Base-by-base conservation (phyloP, 1,139 yeast species). In the Lodderomyces orthopsilosis region DNA sequence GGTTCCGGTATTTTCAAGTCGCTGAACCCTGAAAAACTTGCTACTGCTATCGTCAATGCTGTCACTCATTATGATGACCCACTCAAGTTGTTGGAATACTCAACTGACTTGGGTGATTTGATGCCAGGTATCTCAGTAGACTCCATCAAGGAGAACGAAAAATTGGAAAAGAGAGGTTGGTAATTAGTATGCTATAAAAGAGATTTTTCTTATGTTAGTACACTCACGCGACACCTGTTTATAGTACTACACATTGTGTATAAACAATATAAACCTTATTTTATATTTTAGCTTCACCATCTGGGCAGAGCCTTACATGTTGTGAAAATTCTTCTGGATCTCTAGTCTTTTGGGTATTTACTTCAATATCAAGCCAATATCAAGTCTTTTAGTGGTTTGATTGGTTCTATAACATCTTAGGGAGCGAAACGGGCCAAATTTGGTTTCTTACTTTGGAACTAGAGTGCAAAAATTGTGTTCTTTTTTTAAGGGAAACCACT, bases 1-100 rank as follows among this genome's bases (percentile, higher is more conserved):
- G 95, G 95, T n/a, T 83, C 90, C 7, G 95, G 95, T 38, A 87
- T 87, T 52, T 87, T 87, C 77, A 82, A 83, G 62, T 81, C 88
- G 38, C 73, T 76, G 49, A 78, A 86, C 65, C 94, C 94, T 2
- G 88, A 76, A 57, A 77, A 78, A 61, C 74, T 87, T 56, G 95
- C 95, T 37, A 76, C 70, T 55, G 90, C 94, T 21, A 83, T 87
- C 61, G 95, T 87, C 42, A 81, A 84, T 59, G 90, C 94, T 19
- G 89, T 87, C 30, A 85, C 93, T 36, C 81, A 85, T 59, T 87
- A 69, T 70, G 66, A 81, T 46, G 86, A 85, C 54, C 80, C 93
- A 14, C 62, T 63, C 52, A 75, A 78, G 56, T 65, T 87, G 34
- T 77, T 87, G 60, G 85, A 85, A 59, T 83, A 75, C 48, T 83